Evolutionary conservation across 176 grass and related monocot species (phyloP), one percentile per base, ranked within the genome.

Genomic region (Bonia amplexicaulis): DNA sequence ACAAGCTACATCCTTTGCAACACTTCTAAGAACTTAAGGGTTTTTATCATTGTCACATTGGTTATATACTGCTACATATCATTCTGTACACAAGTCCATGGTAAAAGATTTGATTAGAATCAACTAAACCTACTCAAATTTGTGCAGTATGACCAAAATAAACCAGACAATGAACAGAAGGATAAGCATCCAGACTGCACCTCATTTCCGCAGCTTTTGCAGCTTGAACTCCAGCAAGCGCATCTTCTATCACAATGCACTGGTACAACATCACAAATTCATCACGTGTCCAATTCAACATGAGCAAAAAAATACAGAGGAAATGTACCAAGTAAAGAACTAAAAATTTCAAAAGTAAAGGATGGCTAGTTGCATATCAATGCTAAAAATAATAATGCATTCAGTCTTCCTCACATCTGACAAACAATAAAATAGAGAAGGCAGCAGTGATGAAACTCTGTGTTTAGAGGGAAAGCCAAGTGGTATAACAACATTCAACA

Each of bases 191-290:
- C 20, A 83, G 80, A 77, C 6, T 31, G 51, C 13, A 98, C 96
- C 96, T 93, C 86, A 98, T 98, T 82, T 92, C 70, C 0, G 96
- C 96, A 92, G 96, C 89, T 86, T 89, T 89, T 76, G 96, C 93
- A 92, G 96, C 96, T 90, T 98, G 87, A 85, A 95, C 93, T 84
- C 96, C 96, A 84, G 93, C 96, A 81, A 98, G 96, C 51, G 96
- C 96, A 84, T 95, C 93, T 98, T 98, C 96, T 87, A 98, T 96
- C 46, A 92, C 96, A 87, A 98, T 82, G 74, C 91, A 98, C 96
- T 98, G 81, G 77, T 67, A 60, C 52, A 83, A 73, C 15, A 85
- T 52, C 25, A 65, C 68, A 86, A 61, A 46, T 10, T 46, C 17
- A 82, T 85, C 33, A 69, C 33, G 51, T 67, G 33, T 39, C n/a